These are phyloP conservation scores for Ustilago hordei DNA, from an alignment of 1,284 basidiomycete species.

Conservation along the genomic window DNA sequence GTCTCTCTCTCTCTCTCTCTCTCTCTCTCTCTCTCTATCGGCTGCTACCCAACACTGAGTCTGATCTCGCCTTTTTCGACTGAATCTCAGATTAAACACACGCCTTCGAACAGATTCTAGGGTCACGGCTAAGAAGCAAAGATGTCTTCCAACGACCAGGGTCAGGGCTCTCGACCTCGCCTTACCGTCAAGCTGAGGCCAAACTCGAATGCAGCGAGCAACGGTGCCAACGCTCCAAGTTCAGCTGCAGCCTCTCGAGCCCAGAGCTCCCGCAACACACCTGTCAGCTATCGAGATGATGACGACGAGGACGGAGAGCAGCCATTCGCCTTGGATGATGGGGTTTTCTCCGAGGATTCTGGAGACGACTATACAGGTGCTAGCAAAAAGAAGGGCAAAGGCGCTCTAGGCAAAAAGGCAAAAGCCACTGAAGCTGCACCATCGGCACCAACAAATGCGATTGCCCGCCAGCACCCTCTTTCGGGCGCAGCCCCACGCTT, in stretches of 20 bases:
- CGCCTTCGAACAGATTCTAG: background rate
- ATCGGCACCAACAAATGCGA: slow-evolving; percentile 10
- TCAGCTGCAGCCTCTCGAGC: slow-evolving; percentile 37
- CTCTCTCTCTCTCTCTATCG: too few species aligned
- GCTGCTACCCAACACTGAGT: background rate
- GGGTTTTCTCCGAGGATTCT: slow-evolving; percentile 48
- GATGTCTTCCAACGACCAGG: slow-evolving; percentile 30
- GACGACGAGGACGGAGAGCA: slow-evolving; percentile 41
- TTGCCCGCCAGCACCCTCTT: slow-evolving; percentile 44
- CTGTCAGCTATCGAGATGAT: slow-evolving; percentile 13
- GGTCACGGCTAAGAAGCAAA: background rate
- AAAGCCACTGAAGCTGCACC: slow-evolving; percentile 8
- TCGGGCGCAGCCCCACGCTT: slow-evolving; percentile 49
- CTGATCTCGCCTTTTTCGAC: background rate
- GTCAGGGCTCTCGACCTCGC: slow-evolving; percentile 33
- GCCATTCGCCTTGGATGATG: slow-evolving; percentile 39
- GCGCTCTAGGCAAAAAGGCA: slow-evolving; percentile 17
- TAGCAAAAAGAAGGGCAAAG: slow-evolving; percentile 15
- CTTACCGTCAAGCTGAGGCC: slow-evolving; percentile 49
- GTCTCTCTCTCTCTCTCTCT: background rate
- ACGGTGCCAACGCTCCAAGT: slow-evolving; percentile 23
- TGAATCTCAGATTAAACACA: background rate
- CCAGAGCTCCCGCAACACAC: slow-evolving; percentile 29
- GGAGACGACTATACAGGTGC: slow-evolving; percentile 40
- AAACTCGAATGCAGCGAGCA: slow-evolving; percentile 19